A percentile compares a stretch with the other conserved stretches of the same genome.
Evolutionary conservation across 257 asterid species (phyloP).

Genomic region (Echium plantagineum): DNA sequence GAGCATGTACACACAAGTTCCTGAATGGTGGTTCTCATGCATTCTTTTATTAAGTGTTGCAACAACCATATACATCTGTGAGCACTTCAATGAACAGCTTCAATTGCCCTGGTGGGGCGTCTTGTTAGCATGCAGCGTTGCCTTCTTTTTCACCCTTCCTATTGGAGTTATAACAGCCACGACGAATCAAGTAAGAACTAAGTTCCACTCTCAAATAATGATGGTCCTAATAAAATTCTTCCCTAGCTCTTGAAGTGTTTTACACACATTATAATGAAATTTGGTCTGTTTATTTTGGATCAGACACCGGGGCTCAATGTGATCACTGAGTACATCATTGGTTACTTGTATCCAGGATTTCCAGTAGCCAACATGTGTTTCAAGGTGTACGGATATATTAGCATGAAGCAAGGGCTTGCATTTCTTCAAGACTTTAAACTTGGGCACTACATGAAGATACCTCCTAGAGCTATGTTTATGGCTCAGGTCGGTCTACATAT

Average conservation of each 20-base stretch:
- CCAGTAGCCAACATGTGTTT: constrained; percentile 61
- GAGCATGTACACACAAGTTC: constrained; percentile 29
- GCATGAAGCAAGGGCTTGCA: constrained; percentile 57
- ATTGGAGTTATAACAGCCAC: constrained; percentile 31
- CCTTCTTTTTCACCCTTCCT: constrained; percentile 13
- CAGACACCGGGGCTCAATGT: constrained; percentile 33
- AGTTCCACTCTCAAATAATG: background rate
- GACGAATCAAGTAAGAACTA: constrained; percentile 35
- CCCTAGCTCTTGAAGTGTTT: too few species aligned
- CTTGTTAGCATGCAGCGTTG: constrained; percentile 31
- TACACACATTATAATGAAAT: background rate
- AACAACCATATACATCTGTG: too few species aligned
- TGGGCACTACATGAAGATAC: too few species aligned
- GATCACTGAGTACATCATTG: constrained; percentile 45
- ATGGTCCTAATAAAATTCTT: too few species aligned
- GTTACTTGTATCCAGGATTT: constrained; percentile 36
- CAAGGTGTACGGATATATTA: constrained; percentile 54
- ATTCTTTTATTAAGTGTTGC: too few species aligned
- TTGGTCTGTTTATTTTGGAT: background rate
- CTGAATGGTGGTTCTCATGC: too few species aligned
- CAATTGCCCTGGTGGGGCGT: too few species aligned
- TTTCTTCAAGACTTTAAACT: too few species aligned
- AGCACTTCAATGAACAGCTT: too few species aligned
- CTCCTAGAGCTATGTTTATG: too few species aligned
- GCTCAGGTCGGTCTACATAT: constrained; percentile 28